Base-by-base conservation (phyloP, 2,329 filamentous ascomycete species). In the Geosmithia putterillii region DNA sequence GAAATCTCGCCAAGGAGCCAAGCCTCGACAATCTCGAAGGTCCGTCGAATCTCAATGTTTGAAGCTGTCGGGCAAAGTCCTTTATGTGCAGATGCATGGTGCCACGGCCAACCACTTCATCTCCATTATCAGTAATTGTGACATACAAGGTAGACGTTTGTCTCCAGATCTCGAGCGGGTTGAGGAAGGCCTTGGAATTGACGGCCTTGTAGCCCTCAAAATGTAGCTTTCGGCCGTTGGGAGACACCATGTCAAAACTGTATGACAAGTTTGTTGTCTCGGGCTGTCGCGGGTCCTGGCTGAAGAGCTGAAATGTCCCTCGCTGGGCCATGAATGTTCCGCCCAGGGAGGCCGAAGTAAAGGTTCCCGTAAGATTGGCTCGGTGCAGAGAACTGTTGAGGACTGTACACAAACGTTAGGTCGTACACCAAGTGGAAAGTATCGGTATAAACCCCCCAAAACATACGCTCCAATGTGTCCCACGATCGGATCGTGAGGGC, bases 151-250 rank as follows among this genome's bases (percentile, higher is more conserved):
- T 81, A 18, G 70, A 78, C 1, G 76, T 79, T 2, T 77, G 73
- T 41, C 63, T 64, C 79, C 77, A 82, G 46, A 83, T 75, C 47
- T 71, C 65, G 36, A 63, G 50, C 1, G 73, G 69, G 2, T 70
- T 69, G 28, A 81, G 62, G 2, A 76, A 73, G 0, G 76, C 72
- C 0, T 73, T 73, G 3, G 77, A 71, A 55, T 81, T 72, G 37
- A 82, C 68, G 2, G 75, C 64, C 56, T 82, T 82, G 58, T 73
- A 76, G 1, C 77, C 79, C 47, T 78, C 67, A 53, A 83, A 76
- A 45, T 73, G 71, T 39, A 78, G 67, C 40, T 60, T 62, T 38
- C 65, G 60, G 14, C 73, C 73, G 46, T 74, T 61, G 4, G 70
- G 63, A 5, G 73, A 73, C 21, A 63, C 63, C 67, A 83, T 72